Base-by-base conservation (phyloP, 371 early-diverging fungal species). In the Parasitella parasitica region DNA sequence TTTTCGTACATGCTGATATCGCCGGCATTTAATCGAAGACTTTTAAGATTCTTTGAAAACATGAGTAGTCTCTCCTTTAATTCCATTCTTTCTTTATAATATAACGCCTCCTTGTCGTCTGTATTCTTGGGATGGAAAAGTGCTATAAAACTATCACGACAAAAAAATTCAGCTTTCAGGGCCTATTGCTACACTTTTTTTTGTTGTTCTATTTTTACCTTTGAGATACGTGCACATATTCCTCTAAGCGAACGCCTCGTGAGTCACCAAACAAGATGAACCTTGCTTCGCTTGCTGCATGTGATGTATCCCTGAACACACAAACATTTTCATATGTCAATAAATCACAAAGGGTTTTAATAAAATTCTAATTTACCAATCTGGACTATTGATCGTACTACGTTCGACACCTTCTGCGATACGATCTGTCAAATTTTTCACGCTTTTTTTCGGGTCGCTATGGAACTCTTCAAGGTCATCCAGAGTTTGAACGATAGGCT, bases 301-400 rank as follows among this genome's bases (percentile, higher is more conserved):
- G 62, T 9, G 72, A 61, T n/a, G 80, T 80, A 57, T 84, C 83
- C 83, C 83, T 83, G 48, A 24, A 48, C 5, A 8, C 4, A 38
- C 38, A 38, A n/a, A 11, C 5, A 50, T 50, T 28, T 50, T 28
- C 16, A 30, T 50, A 15, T 50, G 30, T 50, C 50, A 50, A 46
- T 46, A 9, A 24, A 46, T 46, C 46, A 18, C 13, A 3, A 12
- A 46, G 0, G 46, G 22, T 46, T 38, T 13, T 13, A n/a, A 16
- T n/a, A 11, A 16, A 37, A 0, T 35, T 27, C 18, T 20, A 32
- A 15, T 32, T 68, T 73, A 83, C 85, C 83, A 83, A 62, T 80
- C 82, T 13, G 74, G 79, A 20, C 82, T 81, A 65, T 86, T 86
- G 48, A 86, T 76, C 12, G 84, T 86, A 36, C 82, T 69, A 37